phyloP scores from a whole-genome alignment of 2,329 filamentous ascomycete species.

The Fusarium coicis region DNA sequence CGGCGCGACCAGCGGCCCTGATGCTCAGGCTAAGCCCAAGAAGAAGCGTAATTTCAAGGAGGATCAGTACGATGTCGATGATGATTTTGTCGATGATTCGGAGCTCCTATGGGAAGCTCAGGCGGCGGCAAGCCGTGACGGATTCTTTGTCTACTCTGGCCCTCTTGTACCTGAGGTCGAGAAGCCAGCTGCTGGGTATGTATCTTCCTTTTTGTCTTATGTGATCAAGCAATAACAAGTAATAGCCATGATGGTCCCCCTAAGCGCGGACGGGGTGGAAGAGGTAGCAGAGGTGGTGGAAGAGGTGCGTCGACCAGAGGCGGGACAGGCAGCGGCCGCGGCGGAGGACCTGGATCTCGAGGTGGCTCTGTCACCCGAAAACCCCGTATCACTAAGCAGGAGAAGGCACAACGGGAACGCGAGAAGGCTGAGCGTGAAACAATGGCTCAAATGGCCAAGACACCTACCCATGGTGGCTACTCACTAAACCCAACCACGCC shows the following conservation, averaged over 20 bases:
- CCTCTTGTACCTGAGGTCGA: constrained; percentile 89
- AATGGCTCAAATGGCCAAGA: constrained; percentile 54
- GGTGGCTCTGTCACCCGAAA: constrained; percentile 81
- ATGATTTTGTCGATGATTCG: constrained; percentile 91
- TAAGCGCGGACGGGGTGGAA: constrained; percentile 71
- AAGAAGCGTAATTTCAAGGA: constrained; percentile 85
- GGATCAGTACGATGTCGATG: constrained; percentile 85
- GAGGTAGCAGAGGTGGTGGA: constrained; percentile 63
- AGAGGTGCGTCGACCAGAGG: constrained; percentile 72
- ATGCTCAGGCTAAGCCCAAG: constrained; percentile 72
- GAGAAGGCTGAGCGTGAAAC: constrained; percentile 82
- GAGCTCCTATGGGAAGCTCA: constrained; percentile 96
- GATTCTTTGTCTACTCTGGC: constrained; percentile 97
- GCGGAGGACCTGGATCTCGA: constrained; percentile 74
- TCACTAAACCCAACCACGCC: constrained; percentile 52
- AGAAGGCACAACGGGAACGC: constrained; percentile 81
- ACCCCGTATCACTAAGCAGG: constrained; percentile 86
- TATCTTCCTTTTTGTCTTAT: constrained; percentile 29
- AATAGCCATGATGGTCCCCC: constrained; percentile 76
- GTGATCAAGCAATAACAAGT: constrained; percentile 49
- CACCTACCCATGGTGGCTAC: constrained; percentile 51
- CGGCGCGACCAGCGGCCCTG: constrained; percentile 69
- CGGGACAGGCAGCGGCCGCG: constrained; percentile 56
- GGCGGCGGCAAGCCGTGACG: constrained; percentile 91
- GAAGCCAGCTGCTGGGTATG: constrained; percentile 70